Evolutionary conservation across 768 basidiomycete genomes (phyloP), one percentile per base, ranked within the genome.

Genomic region (Mycena vulgaris): DNA sequence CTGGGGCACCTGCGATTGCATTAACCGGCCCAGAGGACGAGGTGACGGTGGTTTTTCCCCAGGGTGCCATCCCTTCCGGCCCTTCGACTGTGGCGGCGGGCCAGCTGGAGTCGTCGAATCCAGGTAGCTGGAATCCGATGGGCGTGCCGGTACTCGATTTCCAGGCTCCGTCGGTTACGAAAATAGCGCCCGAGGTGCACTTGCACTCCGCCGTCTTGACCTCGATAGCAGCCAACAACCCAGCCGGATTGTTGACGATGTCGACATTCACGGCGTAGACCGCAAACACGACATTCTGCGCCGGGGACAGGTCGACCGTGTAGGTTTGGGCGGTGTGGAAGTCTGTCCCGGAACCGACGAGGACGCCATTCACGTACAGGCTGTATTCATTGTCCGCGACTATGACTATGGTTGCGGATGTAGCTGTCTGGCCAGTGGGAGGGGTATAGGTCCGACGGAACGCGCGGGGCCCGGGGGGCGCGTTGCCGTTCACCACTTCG

Each of bases 301-400:
- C 67, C 2, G 72, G 65, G 17, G 70, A 59, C 48, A 75, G 57
- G 57, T 67, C 63, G 27, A 76, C 68, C 13, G 69, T 69, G 55
- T 75, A 79, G 1, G 69, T 68, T 19, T 77, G 68, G 39, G 77
- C 49, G 57, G 63, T 49, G 25, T 71, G 42, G 65, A 70, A 73
- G 23, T 63, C 25, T 4, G 30, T 55, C 27, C 75, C 79, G 7
- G 77, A 76, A 1, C 79, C 80, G 11, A 78, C 70, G 1, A 76
- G 57, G 1, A 68, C 61, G 21, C 80, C 80, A 45, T 81, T 80
- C 40, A 81, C 67, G 48, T 78, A 80, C 11, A 81, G 74, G 3
- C 75, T 72, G 65, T 75, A 78, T 42, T 39, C 76, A 40, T 80
- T 74, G 59, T 81, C 80, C 0, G 74, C 69, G 21, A 58, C 70